Percentiles rank a stretch among this genome's conserved stretches.
These are phyloP conservation scores for Cladorrhinum sp. DNA, from an alignment of 2,329 filamentous ascomycete species.

Conservation along the genomic window DNA sequence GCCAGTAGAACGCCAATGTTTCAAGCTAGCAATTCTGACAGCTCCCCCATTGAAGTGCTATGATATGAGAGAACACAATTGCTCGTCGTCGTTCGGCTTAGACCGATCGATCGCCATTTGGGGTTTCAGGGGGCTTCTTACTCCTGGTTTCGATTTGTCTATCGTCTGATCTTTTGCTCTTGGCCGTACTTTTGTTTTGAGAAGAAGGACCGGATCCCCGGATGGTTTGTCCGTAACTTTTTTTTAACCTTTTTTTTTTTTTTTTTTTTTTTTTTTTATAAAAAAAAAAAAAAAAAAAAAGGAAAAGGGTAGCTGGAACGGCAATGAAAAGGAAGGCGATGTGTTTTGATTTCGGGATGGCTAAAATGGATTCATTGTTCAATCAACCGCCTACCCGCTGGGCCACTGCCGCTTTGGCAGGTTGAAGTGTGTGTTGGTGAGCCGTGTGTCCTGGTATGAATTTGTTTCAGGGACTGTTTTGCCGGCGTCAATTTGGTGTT, in stretches of 20 bases:
- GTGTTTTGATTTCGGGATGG: constrained; percentile 1
- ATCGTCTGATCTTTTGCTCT: background rate
- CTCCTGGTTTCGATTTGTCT: background rate
- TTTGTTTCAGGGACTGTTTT: constrained; percentile 17
- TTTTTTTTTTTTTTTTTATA: no score
- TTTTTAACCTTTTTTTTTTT: no score
- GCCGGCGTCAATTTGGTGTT: constrained; percentile 7
- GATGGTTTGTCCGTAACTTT: background rate
- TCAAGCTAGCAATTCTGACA: background rate
- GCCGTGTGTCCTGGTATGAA: background rate
- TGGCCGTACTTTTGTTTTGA: background rate
- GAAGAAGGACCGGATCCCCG: background rate
- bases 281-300: no score
- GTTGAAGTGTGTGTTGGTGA: background rate
- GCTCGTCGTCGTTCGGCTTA: background rate
- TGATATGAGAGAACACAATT: background rate
- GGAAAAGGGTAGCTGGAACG: no score
- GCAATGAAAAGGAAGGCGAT: background rate
- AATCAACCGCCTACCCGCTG: background rate
- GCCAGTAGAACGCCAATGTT: background rate
- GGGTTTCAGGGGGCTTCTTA: background rate
- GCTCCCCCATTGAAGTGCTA: no score
- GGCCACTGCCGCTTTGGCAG: constrained; percentile 3
- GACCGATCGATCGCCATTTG: background rate
- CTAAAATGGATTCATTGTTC: background rate